Percentiles rank a stretch among this genome's conserved stretches.
Conservation (phyloP, 768 basidiomycete species). For the Trametopsis cervina region DNA sequence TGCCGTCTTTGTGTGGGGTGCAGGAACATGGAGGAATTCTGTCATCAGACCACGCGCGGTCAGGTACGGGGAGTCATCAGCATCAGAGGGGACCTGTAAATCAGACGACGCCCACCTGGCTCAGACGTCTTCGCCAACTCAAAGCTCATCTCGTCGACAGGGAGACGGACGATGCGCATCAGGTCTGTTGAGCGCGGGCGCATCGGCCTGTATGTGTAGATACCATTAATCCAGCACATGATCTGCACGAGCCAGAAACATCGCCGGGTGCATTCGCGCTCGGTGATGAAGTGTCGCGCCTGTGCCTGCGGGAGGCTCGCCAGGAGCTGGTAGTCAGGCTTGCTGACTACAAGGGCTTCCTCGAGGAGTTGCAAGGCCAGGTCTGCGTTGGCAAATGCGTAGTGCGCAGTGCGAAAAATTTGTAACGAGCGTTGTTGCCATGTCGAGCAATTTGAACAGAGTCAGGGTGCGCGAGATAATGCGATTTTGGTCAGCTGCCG, state of each 20-base stretch:
- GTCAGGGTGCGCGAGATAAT: neutral
- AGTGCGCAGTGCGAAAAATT: neutral
- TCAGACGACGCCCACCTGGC: slow-evolving; percentile 6
- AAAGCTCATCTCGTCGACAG: slow-evolving; percentile 78
- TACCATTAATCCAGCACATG: slow-evolving; percentile 42
- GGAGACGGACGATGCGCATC: slow-evolving; percentile 51
- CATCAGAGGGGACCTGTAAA: no score
- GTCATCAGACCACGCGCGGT: no score
- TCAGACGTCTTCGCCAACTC: slow-evolving; percentile 37
- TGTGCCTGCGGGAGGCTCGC: slow-evolving; percentile 44
- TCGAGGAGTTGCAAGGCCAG: slow-evolving; percentile 62
- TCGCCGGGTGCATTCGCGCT: slow-evolving; percentile 74
- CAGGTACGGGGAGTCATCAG: no score
- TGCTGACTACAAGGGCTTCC: slow-evolving; percentile 57
- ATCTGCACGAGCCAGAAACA: slow-evolving; percentile 76
- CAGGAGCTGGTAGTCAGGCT: slow-evolving; percentile 52
- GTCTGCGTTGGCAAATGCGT: slow-evolving; percentile 28
- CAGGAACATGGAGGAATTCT: slow-evolving; percentile 67
- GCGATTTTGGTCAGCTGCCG: slow-evolving; percentile 9
- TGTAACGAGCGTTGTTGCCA: slow-evolving; percentile 1
- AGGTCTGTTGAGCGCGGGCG: slow-evolving; percentile 25
- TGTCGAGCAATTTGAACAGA: neutral
- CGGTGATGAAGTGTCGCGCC: slow-evolving; percentile 49
- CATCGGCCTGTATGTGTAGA: slow-evolving; percentile 30
- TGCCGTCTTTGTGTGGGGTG: slow-evolving; percentile 51